Evolutionary conservation across 305 asterid species (phyloP).

Genomic region (Coffea humblotiana): DNA sequence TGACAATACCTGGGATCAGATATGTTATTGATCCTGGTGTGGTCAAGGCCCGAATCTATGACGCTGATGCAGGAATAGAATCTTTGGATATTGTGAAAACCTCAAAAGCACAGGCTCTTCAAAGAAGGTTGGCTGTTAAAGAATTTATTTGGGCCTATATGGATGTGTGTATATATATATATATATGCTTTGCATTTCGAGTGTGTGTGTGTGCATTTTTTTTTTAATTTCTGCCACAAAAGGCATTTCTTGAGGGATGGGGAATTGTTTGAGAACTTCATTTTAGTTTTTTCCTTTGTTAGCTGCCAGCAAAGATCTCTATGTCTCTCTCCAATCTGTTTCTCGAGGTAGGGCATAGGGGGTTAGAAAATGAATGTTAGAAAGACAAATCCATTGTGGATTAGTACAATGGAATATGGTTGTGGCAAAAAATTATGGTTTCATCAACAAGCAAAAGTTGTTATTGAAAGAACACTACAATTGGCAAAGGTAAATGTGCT

Average conservation of each 20-base stretch:
- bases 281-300: too few species aligned
- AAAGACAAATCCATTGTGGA: too few species aligned
- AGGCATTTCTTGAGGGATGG: background rate
- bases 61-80: constrained; percentile 81
- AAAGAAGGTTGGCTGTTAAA: constrained; percentile 65
- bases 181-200: background rate
- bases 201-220: too few species aligned
- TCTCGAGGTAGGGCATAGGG: too few species aligned
- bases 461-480: too few species aligned
- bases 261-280: background rate
- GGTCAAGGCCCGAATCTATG: constrained; percentile 90
- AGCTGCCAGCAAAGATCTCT: too few species aligned
- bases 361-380: too few species aligned
- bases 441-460: too few species aligned
- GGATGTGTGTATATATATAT: background rate
- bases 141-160: constrained; percentile 5
- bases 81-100: constrained; percentile 84
- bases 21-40: constrained; percentile 97
- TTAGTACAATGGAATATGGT: too few species aligned
- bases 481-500: background rate
- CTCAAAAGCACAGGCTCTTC: constrained; percentile 97
- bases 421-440: background rate
- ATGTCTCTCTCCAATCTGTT: too few species aligned
- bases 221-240: background rate
- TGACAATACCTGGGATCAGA: constrained; percentile 97